phyloP scores from a whole-genome alignment of 164 flowering plant species.

The Aristolochia contorta region DNA sequence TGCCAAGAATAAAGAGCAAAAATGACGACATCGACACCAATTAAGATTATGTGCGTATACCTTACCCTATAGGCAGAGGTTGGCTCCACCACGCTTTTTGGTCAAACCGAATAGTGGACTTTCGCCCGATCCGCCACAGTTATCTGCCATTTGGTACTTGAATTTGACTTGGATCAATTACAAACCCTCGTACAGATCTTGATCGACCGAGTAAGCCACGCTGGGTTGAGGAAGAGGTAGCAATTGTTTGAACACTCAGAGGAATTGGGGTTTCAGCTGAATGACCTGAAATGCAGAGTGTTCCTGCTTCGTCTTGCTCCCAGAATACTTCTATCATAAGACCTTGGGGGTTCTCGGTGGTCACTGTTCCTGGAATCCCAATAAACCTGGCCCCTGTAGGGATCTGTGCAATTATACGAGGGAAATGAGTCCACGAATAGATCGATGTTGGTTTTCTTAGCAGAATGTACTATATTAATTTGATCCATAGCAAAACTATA shows the following conservation, averaged over 20 bases:
- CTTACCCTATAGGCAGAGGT: not conserved
- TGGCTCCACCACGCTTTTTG: no score
- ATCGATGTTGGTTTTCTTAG: no score
- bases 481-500: no score
- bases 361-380: constrained; percentile 72
- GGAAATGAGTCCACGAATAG: no score
- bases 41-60: not conserved
- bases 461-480: no score
- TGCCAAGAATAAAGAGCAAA: no score
- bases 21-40: no score
- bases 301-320: constrained; percentile 80
- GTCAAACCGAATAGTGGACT: no score
- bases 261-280: constrained; percentile 64
- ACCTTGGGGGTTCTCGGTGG: constrained; percentile 62
- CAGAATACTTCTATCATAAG: constrained; percentile 84
- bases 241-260: constrained; percentile 19
- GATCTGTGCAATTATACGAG: constrained; percentile 32
- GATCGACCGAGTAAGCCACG: constrained; percentile 14
- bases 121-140: not conserved
- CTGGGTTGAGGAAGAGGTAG: constrained; percentile 13
- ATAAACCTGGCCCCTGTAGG: constrained; percentile 77
- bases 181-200: constrained; percentile 38
- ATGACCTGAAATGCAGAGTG: constrained; percentile 75
- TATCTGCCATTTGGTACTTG: constrained; percentile 3
- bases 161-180: constrained; percentile 40